Evolutionary conservation across 805 yeast genomes (phyloP).

Genomic region (Kluyveromyces starmeri): DNA sequence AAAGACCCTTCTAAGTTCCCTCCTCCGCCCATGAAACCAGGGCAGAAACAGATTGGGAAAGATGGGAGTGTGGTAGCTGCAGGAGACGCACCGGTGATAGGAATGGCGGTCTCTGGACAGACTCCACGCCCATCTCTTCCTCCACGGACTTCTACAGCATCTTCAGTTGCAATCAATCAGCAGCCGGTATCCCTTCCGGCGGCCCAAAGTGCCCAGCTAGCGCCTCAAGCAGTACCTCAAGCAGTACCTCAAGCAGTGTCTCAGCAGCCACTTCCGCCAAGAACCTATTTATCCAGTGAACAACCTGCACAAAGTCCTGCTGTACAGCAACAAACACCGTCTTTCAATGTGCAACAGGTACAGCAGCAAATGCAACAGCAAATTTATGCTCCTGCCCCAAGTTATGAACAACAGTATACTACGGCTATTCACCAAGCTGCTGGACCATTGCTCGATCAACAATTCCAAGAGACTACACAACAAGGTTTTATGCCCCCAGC

Average conservation of each 20-base stretch:
- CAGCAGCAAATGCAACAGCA: not conserved
- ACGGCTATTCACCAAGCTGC: too few relatives aligned
- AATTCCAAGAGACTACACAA: too few relatives aligned
- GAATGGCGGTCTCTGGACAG: not conserved
- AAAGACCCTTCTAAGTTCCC: slow-evolving; percentile 23
- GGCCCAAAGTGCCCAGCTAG: slow-evolving; percentile 8
- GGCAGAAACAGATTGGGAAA: slow-evolving; percentile 28
- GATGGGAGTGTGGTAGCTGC: slow-evolving; percentile 11
- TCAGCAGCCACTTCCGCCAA: slow-evolving; percentile 12
- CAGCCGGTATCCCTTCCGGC: slow-evolving; percentile 7
- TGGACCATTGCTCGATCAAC: too few relatives aligned
- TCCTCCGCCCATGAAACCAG: slow-evolving; percentile 34
- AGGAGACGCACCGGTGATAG: not conserved
- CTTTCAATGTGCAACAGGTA: not conserved
- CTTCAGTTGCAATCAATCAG: slow-evolving; percentile 1
- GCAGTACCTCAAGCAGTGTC: slow-evolving; percentile 9
- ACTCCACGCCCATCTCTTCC: not conserved
- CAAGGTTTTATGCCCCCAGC: too few relatives aligned
- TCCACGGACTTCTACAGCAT: not conserved
- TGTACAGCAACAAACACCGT: too few relatives aligned
- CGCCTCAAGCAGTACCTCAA: slow-evolving; percentile 8
- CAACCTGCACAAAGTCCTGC: too few relatives aligned
- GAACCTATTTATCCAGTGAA: too few relatives aligned
- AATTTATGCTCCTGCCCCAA: slow-evolving; percentile 3
- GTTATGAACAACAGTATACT: slow-evolving; percentile 4